Base-by-base conservation (phyloP, 495 filamentous ascomycete genomes). In the Neurospora sp. region DNA sequence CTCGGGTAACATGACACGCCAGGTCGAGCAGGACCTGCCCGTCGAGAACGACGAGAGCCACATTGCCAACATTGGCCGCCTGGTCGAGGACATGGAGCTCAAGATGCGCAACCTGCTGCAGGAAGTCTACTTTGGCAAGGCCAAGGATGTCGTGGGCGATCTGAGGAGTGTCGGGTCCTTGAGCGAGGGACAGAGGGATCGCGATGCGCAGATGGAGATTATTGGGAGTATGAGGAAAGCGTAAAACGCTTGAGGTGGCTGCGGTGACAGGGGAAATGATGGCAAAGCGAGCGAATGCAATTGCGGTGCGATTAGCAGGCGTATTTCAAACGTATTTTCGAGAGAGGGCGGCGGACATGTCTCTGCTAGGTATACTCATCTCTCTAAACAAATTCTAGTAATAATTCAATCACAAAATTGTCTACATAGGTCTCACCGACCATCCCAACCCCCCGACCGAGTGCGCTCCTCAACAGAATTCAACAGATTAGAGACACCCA, bases 111-210 rank as follows among this genome's bases (percentile, higher is more conserved):
- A 98, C 81, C 82, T 98, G 82, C 86, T 99, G 80, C 96, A 98
- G 86, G 96, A 99, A 85, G 96, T 99, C 70, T 99, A 99, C 84
- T 99, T 99, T 82, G 96, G 96, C 75, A 99, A 99, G 86, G 96
- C 96, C 12, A 98, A 95, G 87, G 96, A 99, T 83, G 94, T 99
- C 4, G 95, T 99, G n/a, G 96, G 95, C 40, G 95, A 98, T 80
- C 86, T 99, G 79, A 88, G 96, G 79, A 98, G 96, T 92, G 89
- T 98, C 75, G 88, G 88, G 42, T 88, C 92, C 41, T 84, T 99
- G 79, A 95, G 93, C 73, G 93, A 98, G 82, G 88, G 92, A 49
- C 94, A 93, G 79, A 91, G 88, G 76, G 96, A 98, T 40, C 89
- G 91, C 76, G 93, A 93, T 54, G 90, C 93, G 70, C 96, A 98